Evolutionary conservation across 495 filamentous ascomycete genomes (phyloP).

Genomic region (Trichoderma asperelloides): DNA sequence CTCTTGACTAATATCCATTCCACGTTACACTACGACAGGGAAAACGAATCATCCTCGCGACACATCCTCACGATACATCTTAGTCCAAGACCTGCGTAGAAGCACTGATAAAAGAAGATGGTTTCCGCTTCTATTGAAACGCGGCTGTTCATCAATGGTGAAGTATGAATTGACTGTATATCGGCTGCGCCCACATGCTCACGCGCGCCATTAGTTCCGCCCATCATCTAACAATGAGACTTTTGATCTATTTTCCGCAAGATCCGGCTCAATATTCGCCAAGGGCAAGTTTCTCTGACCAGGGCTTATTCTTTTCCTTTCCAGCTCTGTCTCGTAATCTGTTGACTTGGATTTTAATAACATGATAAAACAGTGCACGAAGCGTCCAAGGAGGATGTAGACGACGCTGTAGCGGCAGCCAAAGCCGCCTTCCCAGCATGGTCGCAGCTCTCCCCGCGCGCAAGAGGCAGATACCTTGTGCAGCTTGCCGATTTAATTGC

Average conservation of each 20-base stretch:
- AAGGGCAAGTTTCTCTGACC: slow-evolving; percentile 12
- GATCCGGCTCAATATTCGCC: slow-evolving; percentile 21
- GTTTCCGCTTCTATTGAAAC: background rate
- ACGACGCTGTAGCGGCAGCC: slow-evolving; percentile 50
- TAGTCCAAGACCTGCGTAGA: background rate
- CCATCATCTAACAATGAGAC: slow-evolving; percentile 27
- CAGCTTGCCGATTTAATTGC: slow-evolving; percentile 43
- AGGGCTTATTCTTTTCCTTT: background rate
- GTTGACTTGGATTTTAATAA: background rate
- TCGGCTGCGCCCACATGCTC: background rate
- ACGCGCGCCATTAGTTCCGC: slow-evolving; percentile 21
- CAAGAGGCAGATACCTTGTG: slow-evolving; percentile 37
- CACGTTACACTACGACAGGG: background rate
- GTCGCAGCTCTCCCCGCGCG: slow-evolving; percentile 35
- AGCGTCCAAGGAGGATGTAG: slow-evolving; percentile 37
- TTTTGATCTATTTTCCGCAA: slow-evolving; percentile 26
- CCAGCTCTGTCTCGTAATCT: background rate
- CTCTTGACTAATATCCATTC: background rate
- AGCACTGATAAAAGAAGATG: background rate
- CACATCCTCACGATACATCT: no score
- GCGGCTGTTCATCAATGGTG: slow-evolving; percentile 30
- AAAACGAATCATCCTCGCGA: background rate
- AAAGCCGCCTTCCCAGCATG: slow-evolving; percentile 51
- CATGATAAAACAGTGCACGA: slow-evolving; percentile 18
- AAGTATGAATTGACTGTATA: slow-evolving; percentile 15